Evolutionary conservation across 345 rosid species (phyloP), one percentile per base, ranked within the genome.

Genomic region (Microcos paniculata): DNA sequence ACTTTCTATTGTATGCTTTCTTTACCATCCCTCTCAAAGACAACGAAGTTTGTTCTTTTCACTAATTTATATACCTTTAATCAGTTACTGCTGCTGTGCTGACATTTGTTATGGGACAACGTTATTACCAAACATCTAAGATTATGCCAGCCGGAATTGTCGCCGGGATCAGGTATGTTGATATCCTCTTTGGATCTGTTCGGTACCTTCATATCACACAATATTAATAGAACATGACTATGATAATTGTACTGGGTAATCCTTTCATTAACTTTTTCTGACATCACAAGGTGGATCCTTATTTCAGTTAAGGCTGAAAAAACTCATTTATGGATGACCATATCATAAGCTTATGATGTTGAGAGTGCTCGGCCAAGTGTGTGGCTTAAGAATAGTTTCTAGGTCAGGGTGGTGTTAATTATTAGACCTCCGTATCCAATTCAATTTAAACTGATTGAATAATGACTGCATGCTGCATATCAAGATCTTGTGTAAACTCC

Each of bases 71-170:
- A 6, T 67, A 66, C 61, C 19, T 64, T 75, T 46, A 19, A 76
- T 75, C 87, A 96, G 97, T 88, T 40, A 87, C 86, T 63, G 90
- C 99, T 13, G 94, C 89, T 0, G 74, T 64, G 15, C 87, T 96
- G 76, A 90, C 97, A 66, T 84, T 88, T 43, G 84, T 90, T 59
- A 96, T 96, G 99, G 97, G 94, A 56, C 94, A 90, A 51, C 97
- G 97, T 52, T 96, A 92, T 77, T 56, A 90, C 71, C 87, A 89
- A 43, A 96, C 99, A 52, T 87, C 90, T 18, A 93, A 93, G 87
- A 82, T 96, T 68, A 93, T 96, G 98, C 99, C 99, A 13, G 94
- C 99, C 74, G 99, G 95, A 77, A 68, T 96, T 68, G 85, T 96
- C 49, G 97, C 94, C 9, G 99, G 85, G 71, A 84, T 93, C 85